A percentile compares a stretch with the other conserved stretches of the same genome.
These are phyloP conservation scores for Cryptosporidium bovis DNA, from an alignment of 169 alveolate genomes.

Conservation along the genomic window DNA sequence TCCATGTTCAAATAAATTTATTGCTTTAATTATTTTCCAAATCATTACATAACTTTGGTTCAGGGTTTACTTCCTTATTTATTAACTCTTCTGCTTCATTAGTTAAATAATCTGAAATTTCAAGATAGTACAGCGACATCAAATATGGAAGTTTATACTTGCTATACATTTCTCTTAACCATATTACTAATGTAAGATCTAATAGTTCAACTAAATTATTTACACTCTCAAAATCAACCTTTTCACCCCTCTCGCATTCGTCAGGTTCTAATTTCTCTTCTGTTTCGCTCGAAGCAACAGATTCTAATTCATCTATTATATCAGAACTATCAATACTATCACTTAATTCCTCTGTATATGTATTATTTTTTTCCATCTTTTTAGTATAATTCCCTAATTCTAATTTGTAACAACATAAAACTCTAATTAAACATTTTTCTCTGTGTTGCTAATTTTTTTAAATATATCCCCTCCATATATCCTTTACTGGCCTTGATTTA, in stretches of 20 bases:
- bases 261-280: too few species aligned
- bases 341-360: neutral
- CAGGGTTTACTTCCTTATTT: neutral
- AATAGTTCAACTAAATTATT: constrained; percentile 22
- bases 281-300: constrained; percentile 1
- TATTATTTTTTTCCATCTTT: neutral
- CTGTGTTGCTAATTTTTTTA: too few species aligned
- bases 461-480: too few species aligned
- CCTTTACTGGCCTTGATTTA: too few species aligned
- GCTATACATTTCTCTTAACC: constrained; percentile 56
- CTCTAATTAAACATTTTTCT: too few species aligned
- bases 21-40: neutral
- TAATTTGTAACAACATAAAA: too few species aligned
- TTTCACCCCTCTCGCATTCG: neutral
- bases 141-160: constrained; percentile 33
- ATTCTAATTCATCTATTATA: constrained; percentile 14
- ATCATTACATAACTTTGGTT: neutral
- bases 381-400: neutral
- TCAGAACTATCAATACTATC: constrained; percentile 26
- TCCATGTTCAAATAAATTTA: neutral
- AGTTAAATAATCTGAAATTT: constrained; percentile 18
- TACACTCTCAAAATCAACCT: neutral
- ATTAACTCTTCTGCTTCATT: constrained; percentile 55
- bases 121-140: constrained; percentile 13
- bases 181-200: constrained; percentile 59